These are phyloP conservation scores for Phalaenopsis hybrid DNA, from an alignment of 116 monocot species.

Conservation along the genomic window DNA sequence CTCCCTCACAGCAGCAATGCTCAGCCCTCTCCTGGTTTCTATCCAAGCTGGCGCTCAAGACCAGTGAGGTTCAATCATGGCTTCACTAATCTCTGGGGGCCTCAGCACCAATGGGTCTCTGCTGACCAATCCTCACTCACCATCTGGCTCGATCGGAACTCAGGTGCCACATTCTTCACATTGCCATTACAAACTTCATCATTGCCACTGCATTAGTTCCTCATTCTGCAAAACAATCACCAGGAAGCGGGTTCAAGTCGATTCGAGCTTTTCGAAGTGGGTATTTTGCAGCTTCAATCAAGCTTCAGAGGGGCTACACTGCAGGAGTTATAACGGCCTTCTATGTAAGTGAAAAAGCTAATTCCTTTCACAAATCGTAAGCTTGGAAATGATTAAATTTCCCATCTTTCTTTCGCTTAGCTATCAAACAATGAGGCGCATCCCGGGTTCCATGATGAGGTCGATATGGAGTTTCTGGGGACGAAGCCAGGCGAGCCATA, in stretches of 20 bases:
- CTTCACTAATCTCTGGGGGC: conserved; percentile 63
- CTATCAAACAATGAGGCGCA: conserved; percentile 76
- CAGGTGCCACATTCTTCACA: conserved; percentile 29
- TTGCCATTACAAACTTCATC: neutral
- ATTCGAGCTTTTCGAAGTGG: conserved; percentile 48
- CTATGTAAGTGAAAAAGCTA: conserved; percentile 49
- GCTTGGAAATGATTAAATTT: neutral
- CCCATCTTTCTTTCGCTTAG: conserved; percentile 13
- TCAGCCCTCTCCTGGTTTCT: conserved; percentile 69
- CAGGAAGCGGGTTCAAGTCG: conserved; percentile 90
- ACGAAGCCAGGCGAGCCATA: conserved; percentile 68
- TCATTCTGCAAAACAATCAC: neutral
- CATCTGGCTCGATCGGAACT: conserved; percentile 62
- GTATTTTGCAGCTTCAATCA: conserved; percentile 66
- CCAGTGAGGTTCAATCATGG: conserved; percentile 30
- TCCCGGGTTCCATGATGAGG: conserved; percentile 81
- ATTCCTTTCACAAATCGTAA: too few species aligned
- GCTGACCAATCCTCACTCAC: conserved; percentile 36
- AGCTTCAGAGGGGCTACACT: conserved; percentile 76
- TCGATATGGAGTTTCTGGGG: conserved; percentile 84
- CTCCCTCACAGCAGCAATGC: conserved; percentile 14
- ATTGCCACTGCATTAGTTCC: neutral
- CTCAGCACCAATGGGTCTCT: conserved; percentile 50
- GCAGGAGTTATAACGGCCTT: conserved; percentile 82
- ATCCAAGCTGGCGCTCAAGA: conserved; percentile 42